Evolutionary conservation across 2,329 filamentous ascomycete species (phyloP), one percentile per base, ranked within the genome.

Genomic region (Trichoderma guizhouense): DNA sequence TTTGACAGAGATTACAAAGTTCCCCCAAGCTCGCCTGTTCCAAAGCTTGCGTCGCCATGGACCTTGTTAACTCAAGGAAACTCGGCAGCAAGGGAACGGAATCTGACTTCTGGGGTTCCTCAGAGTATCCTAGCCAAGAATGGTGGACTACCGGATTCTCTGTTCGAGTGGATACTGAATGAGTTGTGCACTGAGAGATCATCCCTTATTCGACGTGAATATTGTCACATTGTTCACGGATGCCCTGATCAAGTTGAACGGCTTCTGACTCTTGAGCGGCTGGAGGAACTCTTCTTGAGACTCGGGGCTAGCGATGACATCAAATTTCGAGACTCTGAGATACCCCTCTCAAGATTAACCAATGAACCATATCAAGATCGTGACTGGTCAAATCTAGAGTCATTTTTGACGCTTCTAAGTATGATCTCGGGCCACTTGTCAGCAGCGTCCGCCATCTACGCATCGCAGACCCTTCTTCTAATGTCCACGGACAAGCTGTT

Each of bases 151-250:
- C 89, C 92, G 0, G 88, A 93, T 72, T 86, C 91, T 69, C 77
- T 94, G 1, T 85, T 93, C 64, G 76, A 86, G 18, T 95, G 92
- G 92, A 82, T 93, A 3, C 77, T 92, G 7, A 81, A 87, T 64
- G 86, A 90, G 81, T 82, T 90, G 26, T 88, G 86, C 69, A 78
- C 83, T 2, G 89, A 92, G 75, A 80, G 82, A 53, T 86, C 86
- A 36, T 82, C 84, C 55, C 84, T 88, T 58, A 78, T 93, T 55
- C 86, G 89, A 64, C 79, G 85, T 69, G 87, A 90, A 72, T 94
- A 93, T 78, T 82, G 86, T 69, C 85, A 86, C 58, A 79, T 93
- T 5, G 81, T 87, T 67, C 81, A 83, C 39, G 77, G 82, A 64
- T 85, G 84, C 64, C 74, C 79, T 0, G 81, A 84, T 26, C 84